These are phyloP conservation scores for Aspergillus sp. DNA, from an alignment of 2,329 filamentous ascomycete species.

Conservation along the genomic window DNA sequence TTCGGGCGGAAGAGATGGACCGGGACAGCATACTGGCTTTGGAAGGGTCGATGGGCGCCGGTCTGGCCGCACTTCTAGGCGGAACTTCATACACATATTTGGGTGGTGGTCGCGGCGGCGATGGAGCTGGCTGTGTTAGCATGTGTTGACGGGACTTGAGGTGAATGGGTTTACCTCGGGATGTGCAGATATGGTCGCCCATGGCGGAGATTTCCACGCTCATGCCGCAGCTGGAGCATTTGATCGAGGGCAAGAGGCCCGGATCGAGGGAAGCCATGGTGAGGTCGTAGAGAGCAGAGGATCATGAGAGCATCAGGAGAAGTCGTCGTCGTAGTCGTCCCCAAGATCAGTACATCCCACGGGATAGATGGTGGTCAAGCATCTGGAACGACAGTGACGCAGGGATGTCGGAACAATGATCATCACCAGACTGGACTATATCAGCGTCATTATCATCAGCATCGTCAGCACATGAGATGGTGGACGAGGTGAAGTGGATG, in stretches of 20 bases:
- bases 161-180: constrained; percentile 39
- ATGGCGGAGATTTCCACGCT: constrained; percentile 82
- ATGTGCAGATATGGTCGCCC: constrained; percentile 76
- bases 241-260: constrained; percentile 77
- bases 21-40: constrained; percentile 55
- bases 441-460: background rate
- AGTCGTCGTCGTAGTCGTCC: background rate
- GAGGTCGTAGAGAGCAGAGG: background rate
- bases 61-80: constrained; percentile 34
- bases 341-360: too few species aligned
- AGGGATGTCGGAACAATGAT: background rate
- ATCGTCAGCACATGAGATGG: background rate
- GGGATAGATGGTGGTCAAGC: too few species aligned
- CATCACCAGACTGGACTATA: background rate
- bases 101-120: constrained; percentile 25
- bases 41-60: constrained; percentile 55
- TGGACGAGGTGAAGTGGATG: background rate
- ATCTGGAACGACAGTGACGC: background rate
- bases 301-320: background rate
- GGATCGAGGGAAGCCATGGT: constrained; percentile 51
- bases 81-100: constrained; percentile 27
- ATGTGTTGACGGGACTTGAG: background rate
- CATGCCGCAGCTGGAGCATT: constrained; percentile 76
- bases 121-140: constrained; percentile 1
- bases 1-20: background rate